Evolutionary conservation across 345 rosid genomes (phyloP).

Genomic region (Eucalyptus virginea): DNA sequence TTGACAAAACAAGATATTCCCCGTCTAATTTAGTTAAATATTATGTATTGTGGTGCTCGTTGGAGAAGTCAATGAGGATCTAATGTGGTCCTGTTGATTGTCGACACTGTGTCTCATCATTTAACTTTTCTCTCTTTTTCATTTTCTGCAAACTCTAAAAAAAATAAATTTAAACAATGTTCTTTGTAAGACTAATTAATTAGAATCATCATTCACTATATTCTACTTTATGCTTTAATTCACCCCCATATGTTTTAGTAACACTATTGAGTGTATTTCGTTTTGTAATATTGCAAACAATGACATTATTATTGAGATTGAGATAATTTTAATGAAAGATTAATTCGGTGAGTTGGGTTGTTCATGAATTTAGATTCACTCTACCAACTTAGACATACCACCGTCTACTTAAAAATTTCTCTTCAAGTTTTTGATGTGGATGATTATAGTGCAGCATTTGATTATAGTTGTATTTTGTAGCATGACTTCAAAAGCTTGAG

Average conservation of each 20-base stretch:
- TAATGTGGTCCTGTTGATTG: not conserved
- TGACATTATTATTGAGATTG: not conserved
- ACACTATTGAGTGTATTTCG: not conserved
- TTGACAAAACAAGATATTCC: not conserved
- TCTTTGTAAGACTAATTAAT: not conserved
- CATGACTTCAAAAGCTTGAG: not conserved
- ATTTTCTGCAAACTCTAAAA: not conserved
- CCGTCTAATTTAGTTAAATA: not conserved
- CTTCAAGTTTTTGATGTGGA: not conserved
- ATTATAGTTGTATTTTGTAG: not conserved
- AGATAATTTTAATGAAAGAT: not conserved
- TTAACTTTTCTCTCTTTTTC: not conserved
- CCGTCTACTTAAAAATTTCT: not conserved
- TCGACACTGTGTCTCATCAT: rapidly evolving
- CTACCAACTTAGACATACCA: not conserved
- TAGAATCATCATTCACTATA: not conserved
- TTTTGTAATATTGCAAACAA: not conserved
- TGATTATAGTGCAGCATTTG: not conserved
- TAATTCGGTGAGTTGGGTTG: not conserved
- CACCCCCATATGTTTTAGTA: not conserved
- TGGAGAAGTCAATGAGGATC: not conserved
- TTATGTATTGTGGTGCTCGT: not conserved
- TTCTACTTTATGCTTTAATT: not conserved
- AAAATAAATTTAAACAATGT: not conserved
- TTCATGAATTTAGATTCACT: not conserved